Conservation (phyloP, 2,329 filamentous ascomycete genomes). For the Periconia digitata region DNA sequence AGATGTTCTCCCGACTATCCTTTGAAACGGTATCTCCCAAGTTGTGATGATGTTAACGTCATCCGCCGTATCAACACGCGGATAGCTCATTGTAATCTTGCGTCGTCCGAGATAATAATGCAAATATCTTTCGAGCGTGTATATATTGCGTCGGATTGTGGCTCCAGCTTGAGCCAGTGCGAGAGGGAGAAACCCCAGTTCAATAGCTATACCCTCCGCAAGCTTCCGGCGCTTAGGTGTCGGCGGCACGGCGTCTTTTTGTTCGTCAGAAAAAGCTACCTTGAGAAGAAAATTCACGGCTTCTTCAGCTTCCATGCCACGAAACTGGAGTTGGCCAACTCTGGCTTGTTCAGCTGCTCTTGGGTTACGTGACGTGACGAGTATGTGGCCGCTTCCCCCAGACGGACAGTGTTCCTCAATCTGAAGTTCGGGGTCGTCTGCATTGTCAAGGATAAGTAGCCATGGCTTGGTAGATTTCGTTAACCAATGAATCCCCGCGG, state of each 20-base stretch:
- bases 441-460: constrained; percentile 34
- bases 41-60: constrained; percentile 27
- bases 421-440: constrained; percentile 24
- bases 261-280: constrained; percentile 14
- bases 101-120: constrained; percentile 20
- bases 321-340: constrained; percentile 25
- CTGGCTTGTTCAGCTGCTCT: constrained; percentile 14
- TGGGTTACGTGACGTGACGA: constrained; percentile 33
- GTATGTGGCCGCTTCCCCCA: constrained; percentile 24
- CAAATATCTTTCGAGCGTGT: constrained; percentile 25
- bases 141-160: constrained; percentile 24
- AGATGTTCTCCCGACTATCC: constrained; percentile 16
- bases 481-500: constrained; percentile 24
- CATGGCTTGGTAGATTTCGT: constrained; percentile 19
- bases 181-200: constrained; percentile 29
- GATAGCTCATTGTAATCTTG: constrained; percentile 16
- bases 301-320: constrained; percentile 20
- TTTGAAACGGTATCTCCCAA: constrained; percentile 28
- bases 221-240: constrained; percentile 7
- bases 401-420: constrained; percentile 23
- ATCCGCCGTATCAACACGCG: constrained; percentile 10
- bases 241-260: constrained; percentile 9
- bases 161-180: constrained; percentile 29
- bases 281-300: constrained; percentile 26
- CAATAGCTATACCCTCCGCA: constrained; percentile 18